A percentile compares a stretch with the other conserved stretches of the same genome.
phyloP scores from a whole-genome alignment of 768 basidiomycete species.

The Suillus brevipes region DNA sequence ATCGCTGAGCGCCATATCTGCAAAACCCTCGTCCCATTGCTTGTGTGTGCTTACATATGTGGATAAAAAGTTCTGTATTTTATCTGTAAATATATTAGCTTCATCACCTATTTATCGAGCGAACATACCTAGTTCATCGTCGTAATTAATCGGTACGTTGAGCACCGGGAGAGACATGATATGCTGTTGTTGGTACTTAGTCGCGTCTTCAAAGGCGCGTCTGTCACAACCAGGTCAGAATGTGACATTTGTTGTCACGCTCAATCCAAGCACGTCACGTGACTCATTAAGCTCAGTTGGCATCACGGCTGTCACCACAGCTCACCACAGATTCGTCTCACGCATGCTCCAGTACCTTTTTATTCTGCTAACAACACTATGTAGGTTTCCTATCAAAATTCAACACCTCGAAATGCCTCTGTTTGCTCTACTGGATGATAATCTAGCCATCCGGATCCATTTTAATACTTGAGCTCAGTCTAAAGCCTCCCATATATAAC shows the following conservation, averaged over 20 bases:
- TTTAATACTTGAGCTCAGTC: not conserved
- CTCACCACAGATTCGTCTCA: no score
- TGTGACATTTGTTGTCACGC: constrained; percentile 8
- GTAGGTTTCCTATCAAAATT: no score
- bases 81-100: constrained; percentile 42
- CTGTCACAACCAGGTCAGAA: constrained; percentile 22
- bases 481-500: no score
- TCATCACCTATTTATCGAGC: not conserved
- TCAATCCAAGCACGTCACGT: not conserved
- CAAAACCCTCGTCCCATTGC: constrained; percentile 67
- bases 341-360: no score
- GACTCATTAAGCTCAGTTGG: not conserved
- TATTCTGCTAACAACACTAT: no score
- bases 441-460: not conserved
- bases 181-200: constrained; percentile 40
- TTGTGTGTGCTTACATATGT: constrained; percentile 65
- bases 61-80: constrained; percentile 69
- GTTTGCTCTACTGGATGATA: not conserved
- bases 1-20: constrained; percentile 68
- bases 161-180: constrained; percentile 68
- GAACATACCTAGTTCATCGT: constrained; percentile 64
- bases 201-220: constrained; percentile 27
- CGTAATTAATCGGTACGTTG: constrained; percentile 64
- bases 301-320: no score
- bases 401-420: not conserved